Base-by-base conservation (phyloP, 2,329 filamentous ascomycete species). In the Fusarium sp. region DNA sequence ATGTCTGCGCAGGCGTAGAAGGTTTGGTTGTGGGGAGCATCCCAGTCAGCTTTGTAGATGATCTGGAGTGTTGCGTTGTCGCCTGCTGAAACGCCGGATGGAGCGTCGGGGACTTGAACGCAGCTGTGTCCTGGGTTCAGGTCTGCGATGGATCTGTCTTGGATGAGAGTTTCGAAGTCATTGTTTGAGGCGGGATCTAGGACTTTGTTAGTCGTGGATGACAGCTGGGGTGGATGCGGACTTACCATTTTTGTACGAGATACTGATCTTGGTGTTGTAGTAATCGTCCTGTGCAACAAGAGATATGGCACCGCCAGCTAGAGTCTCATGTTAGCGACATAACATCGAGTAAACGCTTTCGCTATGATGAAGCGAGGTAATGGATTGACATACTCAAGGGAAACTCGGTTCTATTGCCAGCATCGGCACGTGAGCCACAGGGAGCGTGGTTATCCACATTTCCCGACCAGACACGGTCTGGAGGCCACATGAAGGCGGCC, bases 401-500 rank as follows among this genome's bases (percentile, higher is more conserved):
- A 66, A 89, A 90, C 6, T 83, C 74, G 1, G 87, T 89, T 58
- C 88, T 80, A 65, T 87, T 87, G 1, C 77, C 78, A 5, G 83
- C 79, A 2, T 80, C 79, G 18, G 81, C 80, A 13, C 79, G 77
- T 13, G 86, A 88, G 55, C 88, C 88, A 72, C 88, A 90, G 0
- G 88, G 88, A 9, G 83, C 81, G 8, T 76, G 85, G 71, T 89
- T 89, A 73, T 90, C 88, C 40, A 83, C 78, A 15, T 81, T 80
- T 30, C 83, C 85, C 52, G 81, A 81, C 87, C 87, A 91, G 43
- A 80, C 79, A 54, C 88, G 82, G 76, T 90, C 87, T 16, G 81
- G 74, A 6, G 88, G 88, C 87, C 88, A 90, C 77, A 90, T 80
- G 74, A 90, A 88, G 12, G 85, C 86, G 22, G 87, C 86, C 10